phyloP scores from a whole-genome alignment of 345 rosid genomes.

The Orychophragmus violaceus region DNA sequence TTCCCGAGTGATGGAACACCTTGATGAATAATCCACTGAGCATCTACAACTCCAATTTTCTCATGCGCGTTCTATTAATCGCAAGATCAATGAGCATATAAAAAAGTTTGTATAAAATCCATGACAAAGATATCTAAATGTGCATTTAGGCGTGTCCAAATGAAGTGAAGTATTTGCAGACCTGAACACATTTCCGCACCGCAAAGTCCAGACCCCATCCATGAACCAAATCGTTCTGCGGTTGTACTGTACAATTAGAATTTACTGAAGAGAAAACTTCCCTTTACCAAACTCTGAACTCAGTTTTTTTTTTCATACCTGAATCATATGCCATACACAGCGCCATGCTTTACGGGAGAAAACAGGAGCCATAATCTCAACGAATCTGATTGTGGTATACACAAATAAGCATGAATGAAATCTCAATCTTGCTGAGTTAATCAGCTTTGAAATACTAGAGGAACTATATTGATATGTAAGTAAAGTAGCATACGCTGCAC shows the following conservation, averaged over 20 bases:
- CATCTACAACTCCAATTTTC: constrained; percentile 70
- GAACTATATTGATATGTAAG: neutral
- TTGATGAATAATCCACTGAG: constrained; percentile 66
- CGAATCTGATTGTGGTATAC: constrained; percentile 50
- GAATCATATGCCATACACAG: constrained; percentile 96
- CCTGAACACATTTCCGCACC: constrained; percentile 62
- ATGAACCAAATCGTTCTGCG: constrained; percentile 70
- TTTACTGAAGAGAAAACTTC: neutral
- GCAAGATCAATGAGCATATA: neutral
- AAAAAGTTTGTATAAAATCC: neutral
- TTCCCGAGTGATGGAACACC: constrained; percentile 64
- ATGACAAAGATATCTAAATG: constrained; percentile 3
- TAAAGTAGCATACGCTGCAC: constrained; percentile 79
- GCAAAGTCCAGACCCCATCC: constrained; percentile 84
- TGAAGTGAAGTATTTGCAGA: constrained; percentile 16
- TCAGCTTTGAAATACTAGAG: neutral
- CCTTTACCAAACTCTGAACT: neutral
- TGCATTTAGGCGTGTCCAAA: neutral
- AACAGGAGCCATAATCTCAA: constrained; percentile 97
- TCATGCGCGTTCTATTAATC: constrained; percentile 47
- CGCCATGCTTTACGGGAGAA: constrained; percentile 95
- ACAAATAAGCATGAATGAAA: neutral
- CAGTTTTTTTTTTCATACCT: constrained; percentile 35
- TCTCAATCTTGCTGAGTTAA: neutral
- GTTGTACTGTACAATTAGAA: neutral